These are phyloP conservation scores for Colletotrichum lupini DNA, from an alignment of 2,329 filamentous ascomycete species.

Conservation along the genomic window DNA sequence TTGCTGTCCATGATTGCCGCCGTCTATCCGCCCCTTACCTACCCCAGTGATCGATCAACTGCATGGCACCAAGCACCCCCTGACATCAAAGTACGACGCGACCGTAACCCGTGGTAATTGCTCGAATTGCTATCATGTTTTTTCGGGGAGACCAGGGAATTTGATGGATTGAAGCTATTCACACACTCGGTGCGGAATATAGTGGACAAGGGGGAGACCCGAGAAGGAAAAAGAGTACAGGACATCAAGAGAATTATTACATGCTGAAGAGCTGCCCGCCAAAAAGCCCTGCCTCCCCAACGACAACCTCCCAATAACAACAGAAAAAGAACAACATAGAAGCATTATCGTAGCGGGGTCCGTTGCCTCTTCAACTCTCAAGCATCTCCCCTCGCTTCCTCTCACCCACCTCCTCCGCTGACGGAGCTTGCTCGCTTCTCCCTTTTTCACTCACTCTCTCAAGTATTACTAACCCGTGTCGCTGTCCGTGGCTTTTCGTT, in stretches of 20 bases:
- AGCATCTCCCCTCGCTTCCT: slow-evolving; percentile 19
- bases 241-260: slow-evolving; percentile 60
- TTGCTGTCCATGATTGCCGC: not conserved
- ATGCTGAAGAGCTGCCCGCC: slow-evolving; percentile 53
- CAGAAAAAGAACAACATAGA: slow-evolving; percentile 34
- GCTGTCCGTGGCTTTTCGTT: slow-evolving; percentile 1
- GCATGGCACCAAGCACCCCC: not conserved
- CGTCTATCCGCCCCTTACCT: no score
- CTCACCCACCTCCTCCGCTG: not conserved
- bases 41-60: not conserved
- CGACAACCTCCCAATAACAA: slow-evolving; percentile 34
- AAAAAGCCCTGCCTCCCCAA: slow-evolving; percentile 45
- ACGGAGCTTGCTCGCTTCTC: not conserved
- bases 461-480: slow-evolving; percentile 25
- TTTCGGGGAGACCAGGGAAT: slow-evolving; percentile 16
- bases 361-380: slow-evolving; percentile 23
- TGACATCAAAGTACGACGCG: not conserved
- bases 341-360: slow-evolving; percentile 38
- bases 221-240: slow-evolving; percentile 47
- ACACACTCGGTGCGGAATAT: slow-evolving; percentile 30
- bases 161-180: slow-evolving; percentile 29
- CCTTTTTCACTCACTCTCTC: not conserved
- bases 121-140: not conserved
- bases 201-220: slow-evolving; percentile 37
- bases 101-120: not conserved